Percentiles rank a stretch among this genome's conserved stretches.
Conservation (phyloP, 495 filamentous ascomycete species). For the Penicillium cataractarum region DNA sequence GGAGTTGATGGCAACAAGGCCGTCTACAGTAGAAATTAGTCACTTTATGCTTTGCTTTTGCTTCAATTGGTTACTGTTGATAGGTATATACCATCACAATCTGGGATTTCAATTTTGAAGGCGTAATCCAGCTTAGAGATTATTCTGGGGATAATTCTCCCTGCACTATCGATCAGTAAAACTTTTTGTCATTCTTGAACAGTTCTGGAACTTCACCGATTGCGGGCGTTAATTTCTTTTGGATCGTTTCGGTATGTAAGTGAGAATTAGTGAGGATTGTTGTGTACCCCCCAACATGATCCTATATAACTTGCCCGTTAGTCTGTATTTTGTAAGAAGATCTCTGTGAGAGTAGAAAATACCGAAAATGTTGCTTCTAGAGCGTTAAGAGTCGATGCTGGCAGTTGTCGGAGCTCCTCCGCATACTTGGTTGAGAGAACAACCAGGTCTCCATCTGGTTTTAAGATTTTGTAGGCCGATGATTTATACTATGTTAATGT, state of each 20-base stretch:
- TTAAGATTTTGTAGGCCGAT: not conserved
- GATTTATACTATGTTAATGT: not conserved
- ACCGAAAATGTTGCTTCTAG: not conserved
- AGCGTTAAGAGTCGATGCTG: not conserved
- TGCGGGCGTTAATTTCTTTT: not conserved
- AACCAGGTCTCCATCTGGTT: not conserved
- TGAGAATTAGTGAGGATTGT: not conserved
- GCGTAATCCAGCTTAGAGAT: not conserved
- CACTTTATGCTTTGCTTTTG: not conserved
- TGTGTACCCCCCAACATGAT: not conserved
- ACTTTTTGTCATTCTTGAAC: not conserved
- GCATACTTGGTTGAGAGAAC: not conserved
- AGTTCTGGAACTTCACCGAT: not conserved
- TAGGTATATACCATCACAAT: not conserved
- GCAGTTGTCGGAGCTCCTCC: not conserved
- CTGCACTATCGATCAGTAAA: not conserved
- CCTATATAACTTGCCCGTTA: not conserved
- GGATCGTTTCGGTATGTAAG: not conserved
- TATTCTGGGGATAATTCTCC: not conserved
- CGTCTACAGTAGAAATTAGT: not conserved
- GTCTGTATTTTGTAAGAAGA: not conserved
- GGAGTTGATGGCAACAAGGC: not conserved
- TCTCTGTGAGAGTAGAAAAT: no score
- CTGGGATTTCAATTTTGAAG: not conserved
- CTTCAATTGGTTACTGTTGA: not conserved